These are phyloP conservation scores for Colletotrichum salicis DNA, from an alignment of 2,329 filamentous ascomycete species.

Conservation along the genomic window DNA sequence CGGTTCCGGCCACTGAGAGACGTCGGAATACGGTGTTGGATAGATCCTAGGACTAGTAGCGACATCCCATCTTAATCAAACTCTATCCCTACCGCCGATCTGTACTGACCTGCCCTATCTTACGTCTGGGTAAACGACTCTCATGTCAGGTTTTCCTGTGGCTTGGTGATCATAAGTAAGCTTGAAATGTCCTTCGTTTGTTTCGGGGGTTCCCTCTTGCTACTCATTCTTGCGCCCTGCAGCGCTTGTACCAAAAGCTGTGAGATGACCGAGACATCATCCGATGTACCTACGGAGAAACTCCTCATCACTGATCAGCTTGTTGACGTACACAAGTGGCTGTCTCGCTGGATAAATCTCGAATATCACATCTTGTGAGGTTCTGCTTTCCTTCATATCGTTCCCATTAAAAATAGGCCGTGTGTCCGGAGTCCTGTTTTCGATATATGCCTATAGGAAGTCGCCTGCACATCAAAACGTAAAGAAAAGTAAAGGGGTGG, in stretches of 20 bases:
- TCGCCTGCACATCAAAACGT: constrained; percentile 13
- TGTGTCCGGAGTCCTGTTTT: constrained; percentile 14
- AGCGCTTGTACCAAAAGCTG: too few species aligned
- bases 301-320: background rate
- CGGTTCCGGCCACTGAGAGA: background rate
- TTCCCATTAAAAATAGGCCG: constrained; percentile 15
- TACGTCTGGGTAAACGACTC: background rate
- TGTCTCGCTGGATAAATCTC: background rate
- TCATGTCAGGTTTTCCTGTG: background rate
- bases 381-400: background rate
- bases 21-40: background rate
- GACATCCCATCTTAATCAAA: background rate
- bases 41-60: background rate
- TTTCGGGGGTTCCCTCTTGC: background rate
- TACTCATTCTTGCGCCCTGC: too few species aligned
- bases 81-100: background rate
- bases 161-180: background rate
- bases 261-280: background rate
- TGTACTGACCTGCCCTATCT: background rate
- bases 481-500: constrained; percentile 19
- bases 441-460: constrained; percentile 26
- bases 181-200: background rate
- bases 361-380: background rate
- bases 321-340: background rate
- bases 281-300: background rate